Base-by-base conservation (phyloP, 2,329 filamentous ascomycete genomes). In the Neoascochyta sp. region DNA sequence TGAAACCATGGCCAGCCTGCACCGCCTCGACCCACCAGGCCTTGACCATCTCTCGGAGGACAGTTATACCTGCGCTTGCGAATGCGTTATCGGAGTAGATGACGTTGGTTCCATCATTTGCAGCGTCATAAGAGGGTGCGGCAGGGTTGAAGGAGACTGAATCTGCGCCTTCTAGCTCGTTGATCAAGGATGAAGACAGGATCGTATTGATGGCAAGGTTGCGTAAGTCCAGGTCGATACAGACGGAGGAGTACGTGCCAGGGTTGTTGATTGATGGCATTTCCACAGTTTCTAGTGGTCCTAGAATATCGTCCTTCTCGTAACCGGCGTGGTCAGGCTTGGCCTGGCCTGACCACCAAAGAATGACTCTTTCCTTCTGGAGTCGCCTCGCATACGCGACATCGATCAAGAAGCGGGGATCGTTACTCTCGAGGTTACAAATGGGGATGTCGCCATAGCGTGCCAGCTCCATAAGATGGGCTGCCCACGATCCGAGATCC, bases 171-270 rank as follows among this genome's bases (percentile, higher is more conserved):
- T 98, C 92, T 2, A 94, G 80, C 45, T 96, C 92, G 52, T 95
- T 96, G 70, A 98, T 89, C 7, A 99, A 76, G 1, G 92, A 94
- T 0, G 90, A 95, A 0, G 92, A 95, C 11, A 99, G 71, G 26
- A 99, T 93, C 0, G 93, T 98, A 66, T 98, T 98, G 67, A 98
- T 96, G 4, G 88, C 84, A 9, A 99, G 74, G 54, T 98, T 98
- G 24, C 89, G 85, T 27, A 98, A 79, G 41, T 93, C 87, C 9
- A 99, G 67, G 49, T 99, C 92, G 41, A 98, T 92, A 57, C 92
- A 98, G 3, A 98, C 92, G 0, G 90, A 95, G 1, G 89, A 84
- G 60, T 94, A 98, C 0, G 90, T 93, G 22, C 89, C 90, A 0
- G 90, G 85, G 28, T 87, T 90, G 59, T 98, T 98, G 58, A 95